A percentile compares a stretch with the other conserved stretches of the same genome.
phyloP scores from a whole-genome alignment of 805 yeast species.

The Yarrowia deformans region DNA sequence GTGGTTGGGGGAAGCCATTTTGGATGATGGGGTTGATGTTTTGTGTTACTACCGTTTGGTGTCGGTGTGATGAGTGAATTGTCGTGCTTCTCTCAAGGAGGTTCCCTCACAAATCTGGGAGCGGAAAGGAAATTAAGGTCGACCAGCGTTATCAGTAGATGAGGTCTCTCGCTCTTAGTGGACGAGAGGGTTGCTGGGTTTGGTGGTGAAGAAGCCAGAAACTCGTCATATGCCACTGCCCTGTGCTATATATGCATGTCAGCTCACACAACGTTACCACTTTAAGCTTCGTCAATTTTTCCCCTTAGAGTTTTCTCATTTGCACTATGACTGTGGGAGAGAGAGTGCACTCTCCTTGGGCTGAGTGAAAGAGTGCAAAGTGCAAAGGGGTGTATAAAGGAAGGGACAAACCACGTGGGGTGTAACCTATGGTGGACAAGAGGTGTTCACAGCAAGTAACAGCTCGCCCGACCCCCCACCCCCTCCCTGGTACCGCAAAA shows the following conservation, averaged over 20 bases:
- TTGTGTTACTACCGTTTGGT: neutral
- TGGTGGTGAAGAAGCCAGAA: conserved; percentile 34
- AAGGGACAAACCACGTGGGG: conserved; percentile 20
- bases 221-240: neutral
- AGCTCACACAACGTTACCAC: neutral
- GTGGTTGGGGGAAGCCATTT: conserved; percentile 31
- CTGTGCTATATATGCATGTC: conserved; percentile 26
- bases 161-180: conserved; percentile 39
- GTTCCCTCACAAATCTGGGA: conserved; percentile 39
- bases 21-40: neutral
- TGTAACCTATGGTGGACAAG: neutral
- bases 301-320: conserved; percentile 28
- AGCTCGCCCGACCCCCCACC: no score
- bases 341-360: neutral
- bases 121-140: conserved; percentile 25
- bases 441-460: neutral
- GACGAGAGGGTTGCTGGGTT: conserved; percentile 37
- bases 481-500: no score
- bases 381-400: neutral
- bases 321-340: neutral
- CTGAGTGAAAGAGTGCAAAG: conserved; percentile 8
- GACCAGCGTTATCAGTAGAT: conserved; percentile 33
- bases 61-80: conserved; percentile 6
- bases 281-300: conserved; percentile 18
- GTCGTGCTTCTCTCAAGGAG: conserved; percentile 37